Percentiles rank a stretch among this genome's conserved stretches.
Conservation (phyloP, 2,329 filamentous ascomycete species). For the Sporothrix luriei region DNA sequence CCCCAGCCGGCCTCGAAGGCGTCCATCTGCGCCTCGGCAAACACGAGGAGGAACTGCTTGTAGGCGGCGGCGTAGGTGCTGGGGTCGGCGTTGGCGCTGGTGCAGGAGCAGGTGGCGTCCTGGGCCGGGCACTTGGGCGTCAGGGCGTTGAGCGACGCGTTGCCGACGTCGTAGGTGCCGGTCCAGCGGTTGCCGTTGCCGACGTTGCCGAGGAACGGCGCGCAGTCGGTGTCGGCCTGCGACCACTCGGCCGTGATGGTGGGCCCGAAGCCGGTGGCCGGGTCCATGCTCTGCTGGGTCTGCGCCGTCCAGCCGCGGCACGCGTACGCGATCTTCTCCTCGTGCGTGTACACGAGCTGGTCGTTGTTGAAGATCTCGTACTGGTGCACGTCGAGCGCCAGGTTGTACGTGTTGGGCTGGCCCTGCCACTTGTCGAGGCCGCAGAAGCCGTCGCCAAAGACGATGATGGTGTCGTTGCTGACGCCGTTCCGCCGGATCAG, state of each 20-base stretch:
- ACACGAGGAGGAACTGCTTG: conserved; percentile 82
- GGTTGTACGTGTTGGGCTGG: conserved; percentile 68
- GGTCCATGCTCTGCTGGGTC: conserved; percentile 71
- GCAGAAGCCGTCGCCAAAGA: conserved; percentile 95
- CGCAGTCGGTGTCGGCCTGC: conserved; percentile 95
- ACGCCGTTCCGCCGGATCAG: conserved; percentile 78
- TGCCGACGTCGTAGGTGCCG: conserved; percentile 75
- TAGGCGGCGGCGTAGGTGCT: conserved; percentile 69
- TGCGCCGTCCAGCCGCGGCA: conserved; percentile 86
- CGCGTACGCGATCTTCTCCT: conserved; percentile 81
- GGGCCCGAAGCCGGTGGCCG: conserved; percentile 79
- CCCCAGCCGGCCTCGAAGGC: conserved; percentile 92
- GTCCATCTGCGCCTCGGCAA: conserved; percentile 94
- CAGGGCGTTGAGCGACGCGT: conserved; percentile 62
- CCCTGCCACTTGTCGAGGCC: conserved; percentile 90
- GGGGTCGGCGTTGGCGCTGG: conserved; percentile 72
- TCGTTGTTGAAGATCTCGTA: conserved; percentile 97
- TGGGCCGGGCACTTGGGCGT: conserved; percentile 73
- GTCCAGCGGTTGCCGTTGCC: conserved; percentile 88
- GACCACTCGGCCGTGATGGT: conserved; percentile 97
- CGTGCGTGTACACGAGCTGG: conserved; percentile 80
- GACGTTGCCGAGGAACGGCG: conserved; percentile 83
- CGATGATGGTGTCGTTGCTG: conserved; percentile 62
- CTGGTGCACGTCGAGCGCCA: conserved; percentile 95
- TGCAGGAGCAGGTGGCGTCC: conserved; percentile 70